Conservation (phyloP, 345 rosid genomes). For the Gossypium bickii region DNA sequence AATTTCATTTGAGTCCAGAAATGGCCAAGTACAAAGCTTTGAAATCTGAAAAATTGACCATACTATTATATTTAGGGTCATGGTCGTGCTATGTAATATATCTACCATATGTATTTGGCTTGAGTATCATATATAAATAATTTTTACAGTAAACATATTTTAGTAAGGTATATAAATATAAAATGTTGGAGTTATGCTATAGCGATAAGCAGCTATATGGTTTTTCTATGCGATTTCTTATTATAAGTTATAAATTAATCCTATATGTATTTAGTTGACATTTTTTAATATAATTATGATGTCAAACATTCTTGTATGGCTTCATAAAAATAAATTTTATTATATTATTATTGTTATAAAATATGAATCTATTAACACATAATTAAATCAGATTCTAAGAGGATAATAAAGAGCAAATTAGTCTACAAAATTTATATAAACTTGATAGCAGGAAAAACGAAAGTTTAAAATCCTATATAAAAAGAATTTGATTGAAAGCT, state of each 20-base stretch:
- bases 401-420: no score
- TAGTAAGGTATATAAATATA: not conserved
- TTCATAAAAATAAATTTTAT: not conserved
- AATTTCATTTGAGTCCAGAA: slow-evolving; percentile 29
- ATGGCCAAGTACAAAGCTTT: slow-evolving; percentile 27
- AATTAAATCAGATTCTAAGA: no score
- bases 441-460: no score
- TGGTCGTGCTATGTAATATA: slow-evolving; percentile 10
- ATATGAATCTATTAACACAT: no score
- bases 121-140: not conserved
- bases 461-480: no score
- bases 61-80: slow-evolving; percentile 25
- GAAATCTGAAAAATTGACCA: slow-evolving; percentile 7
- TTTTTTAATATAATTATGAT: not conserved
- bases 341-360: no score
- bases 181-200: slow-evolving; percentile 12
- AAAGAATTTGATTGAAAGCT: no score
- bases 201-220: not conserved
- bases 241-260: not conserved
- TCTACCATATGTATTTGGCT: not conserved
- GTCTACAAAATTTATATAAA: no score
- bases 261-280: not conserved
- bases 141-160: no score
- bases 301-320: slow-evolving; percentile 13
- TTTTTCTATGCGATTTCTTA: slow-evolving; percentile 14